phyloP scores from a whole-genome alignment of 192 early-diverging fungal species.

The Pilobolus umbonatus region DNA sequence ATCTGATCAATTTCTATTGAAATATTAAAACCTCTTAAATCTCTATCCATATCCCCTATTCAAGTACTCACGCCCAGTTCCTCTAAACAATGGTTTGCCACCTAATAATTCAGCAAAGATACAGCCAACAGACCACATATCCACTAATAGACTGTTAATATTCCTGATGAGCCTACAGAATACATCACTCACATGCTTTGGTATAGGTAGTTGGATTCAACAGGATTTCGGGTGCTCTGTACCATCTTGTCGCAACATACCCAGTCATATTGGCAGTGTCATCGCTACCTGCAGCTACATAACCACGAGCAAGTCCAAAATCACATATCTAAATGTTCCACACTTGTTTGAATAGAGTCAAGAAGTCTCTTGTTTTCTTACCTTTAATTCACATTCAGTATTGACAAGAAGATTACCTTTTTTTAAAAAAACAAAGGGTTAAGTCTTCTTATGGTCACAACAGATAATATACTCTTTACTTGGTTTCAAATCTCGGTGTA shows the following conservation, averaged over 20 bases:
- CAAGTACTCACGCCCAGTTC: constrained; percentile 37
- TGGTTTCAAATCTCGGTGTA: constrained; percentile 89
- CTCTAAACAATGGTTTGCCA: constrained; percentile 91
- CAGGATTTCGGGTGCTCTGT: constrained; percentile 97
- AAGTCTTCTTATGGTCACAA: too few relatives aligned
- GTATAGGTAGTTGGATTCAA: constrained; percentile 84
- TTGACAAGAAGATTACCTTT: constrained; percentile 80
- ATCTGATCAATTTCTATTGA: constrained; percentile 80
- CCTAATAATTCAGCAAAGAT: constrained; percentile 97
- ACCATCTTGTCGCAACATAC: constrained; percentile 99
- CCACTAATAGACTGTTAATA: constrained; percentile 61
- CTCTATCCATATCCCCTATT: too few relatives aligned
- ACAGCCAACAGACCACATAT: constrained; percentile 98
- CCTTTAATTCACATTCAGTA: constrained; percentile 86
- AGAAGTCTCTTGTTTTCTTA: constrained; percentile 33
- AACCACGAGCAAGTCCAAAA: constrained; percentile 87
- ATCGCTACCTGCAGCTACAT: constrained; percentile 60
- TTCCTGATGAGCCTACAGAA: too few relatives aligned
- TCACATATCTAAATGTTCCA: constrained; percentile 96
- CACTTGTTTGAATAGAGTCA: too few relatives aligned
- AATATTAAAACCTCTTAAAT: background rate
- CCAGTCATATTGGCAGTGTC: constrained; percentile 99
- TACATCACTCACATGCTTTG: constrained; percentile 69
- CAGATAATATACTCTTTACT: too few relatives aligned
- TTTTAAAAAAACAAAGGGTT: background rate